A percentile compares a stretch with the other conserved stretches of the same genome.
phyloP scores from a whole-genome alignment of 352 stramenopile species.

The Globisporangium iwayamae region DNA sequence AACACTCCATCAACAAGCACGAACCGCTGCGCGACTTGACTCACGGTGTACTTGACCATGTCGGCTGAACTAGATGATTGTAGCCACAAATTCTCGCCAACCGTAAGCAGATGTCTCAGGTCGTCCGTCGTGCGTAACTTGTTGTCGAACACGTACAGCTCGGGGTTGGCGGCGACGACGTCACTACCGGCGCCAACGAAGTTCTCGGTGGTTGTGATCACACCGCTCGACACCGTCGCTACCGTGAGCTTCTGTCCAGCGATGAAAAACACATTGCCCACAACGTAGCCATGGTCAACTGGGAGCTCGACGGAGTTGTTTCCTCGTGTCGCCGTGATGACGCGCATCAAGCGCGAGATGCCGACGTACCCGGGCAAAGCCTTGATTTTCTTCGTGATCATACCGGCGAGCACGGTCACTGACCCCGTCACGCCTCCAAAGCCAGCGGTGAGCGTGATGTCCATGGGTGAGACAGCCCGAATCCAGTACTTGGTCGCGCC shows the following conservation, averaged over 20 bases:
- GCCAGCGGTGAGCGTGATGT: slow-evolving; percentile 40
- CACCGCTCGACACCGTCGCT: slow-evolving; percentile 14
- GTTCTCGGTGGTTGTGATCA: slow-evolving; percentile 29
- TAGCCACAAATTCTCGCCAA: slow-evolving; percentile 56
- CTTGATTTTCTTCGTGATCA: slow-evolving; percentile 52
- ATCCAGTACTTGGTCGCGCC: slow-evolving; percentile 30
- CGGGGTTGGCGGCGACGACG: slow-evolving; percentile 26
- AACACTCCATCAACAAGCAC: slow-evolving; percentile 54
- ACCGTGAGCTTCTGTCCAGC: slow-evolving; percentile 35
- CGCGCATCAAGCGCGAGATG: slow-evolving; percentile 38
- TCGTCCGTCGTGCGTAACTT: slow-evolving; percentile 57
- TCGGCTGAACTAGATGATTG: slow-evolving; percentile 31
- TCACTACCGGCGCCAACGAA: slow-evolving; percentile 28
- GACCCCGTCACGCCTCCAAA: slow-evolving; percentile 15
- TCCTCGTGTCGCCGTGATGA: slow-evolving; percentile 37
- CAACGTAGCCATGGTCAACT: slow-evolving; percentile 31
- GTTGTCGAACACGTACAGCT: slow-evolving; percentile 61
- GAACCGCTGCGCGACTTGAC: slow-evolving; percentile 23
- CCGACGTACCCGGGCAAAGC: slow-evolving; percentile 42
- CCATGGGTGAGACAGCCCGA: slow-evolving; percentile 32
- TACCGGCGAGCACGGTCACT: slow-evolving; percentile 33
- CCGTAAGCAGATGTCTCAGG: slow-evolving; percentile 28
- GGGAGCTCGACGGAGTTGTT: slow-evolving; percentile 38
- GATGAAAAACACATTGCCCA: slow-evolving; percentile 37
- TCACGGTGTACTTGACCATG: slow-evolving; percentile 47